Conservation (phyloP, 192 early-diverging fungal species). For the Entrophospora sp. region DNA sequence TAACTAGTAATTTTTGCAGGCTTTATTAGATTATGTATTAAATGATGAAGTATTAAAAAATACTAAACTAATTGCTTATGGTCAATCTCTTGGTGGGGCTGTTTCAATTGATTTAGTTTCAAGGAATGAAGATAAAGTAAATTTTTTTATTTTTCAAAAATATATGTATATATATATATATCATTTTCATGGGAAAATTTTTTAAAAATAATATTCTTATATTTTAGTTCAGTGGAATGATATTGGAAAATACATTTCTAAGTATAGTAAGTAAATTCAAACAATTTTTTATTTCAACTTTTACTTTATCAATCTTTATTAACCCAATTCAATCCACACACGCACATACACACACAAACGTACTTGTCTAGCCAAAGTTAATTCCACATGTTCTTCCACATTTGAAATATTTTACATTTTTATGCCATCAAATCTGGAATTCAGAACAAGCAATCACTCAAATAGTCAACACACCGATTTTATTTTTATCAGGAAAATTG, state of each 20-base stretch:
- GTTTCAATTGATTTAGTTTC: constrained; percentile 85
- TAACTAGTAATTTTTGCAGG: constrained; percentile 29
- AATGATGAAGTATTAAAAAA: constrained; percentile 62
- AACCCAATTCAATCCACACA: not conserved
- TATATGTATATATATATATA: not conserved
- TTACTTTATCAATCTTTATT: not conserved
- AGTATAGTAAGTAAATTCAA: constrained; percentile 51
- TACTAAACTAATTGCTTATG: constrained; percentile 81
- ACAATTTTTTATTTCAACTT: not conserved
- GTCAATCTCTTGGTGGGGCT: constrained; percentile 95
- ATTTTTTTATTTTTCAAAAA: not conserved
- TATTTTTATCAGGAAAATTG: constrained; percentile 69
- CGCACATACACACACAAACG: no score
- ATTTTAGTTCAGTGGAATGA: constrained; percentile 58
- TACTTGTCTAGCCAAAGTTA: constrained; percentile 58
- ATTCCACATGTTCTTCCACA: constrained; percentile 79
- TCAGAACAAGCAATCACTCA: constrained; percentile 62
- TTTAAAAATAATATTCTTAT: not conserved
- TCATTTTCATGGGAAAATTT: not conserved
- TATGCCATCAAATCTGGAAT: constrained; percentile 86
- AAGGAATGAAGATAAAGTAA: constrained; percentile 51
- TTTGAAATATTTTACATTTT: constrained; percentile 60
- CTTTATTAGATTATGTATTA: constrained; percentile 76
- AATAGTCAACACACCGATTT: constrained; percentile 59
- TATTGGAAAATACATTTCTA: constrained; percentile 93